Evolutionary conservation across 257 asterid species (phyloP), one percentile per base, ranked within the genome.

Genomic region (Ocimum tenuiflorum): DNA sequence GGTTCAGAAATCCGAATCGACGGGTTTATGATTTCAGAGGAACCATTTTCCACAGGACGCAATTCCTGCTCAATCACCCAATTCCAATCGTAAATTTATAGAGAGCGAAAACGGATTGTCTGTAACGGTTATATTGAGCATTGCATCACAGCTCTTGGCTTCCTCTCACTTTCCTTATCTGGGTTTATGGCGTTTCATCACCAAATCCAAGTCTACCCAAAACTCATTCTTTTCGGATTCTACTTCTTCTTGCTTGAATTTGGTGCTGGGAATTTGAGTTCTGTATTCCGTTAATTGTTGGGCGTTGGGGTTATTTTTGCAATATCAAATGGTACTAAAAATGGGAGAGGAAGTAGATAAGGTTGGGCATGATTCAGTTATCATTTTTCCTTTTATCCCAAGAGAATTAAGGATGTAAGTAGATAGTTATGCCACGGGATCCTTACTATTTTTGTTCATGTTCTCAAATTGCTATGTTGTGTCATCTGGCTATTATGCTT

Each of bases 151-250:
- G 90, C 85, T 92, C 38, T 89, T 88, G 58, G 99, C 95, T 36
- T 68, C 88, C 52, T 94, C 99, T 19, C 81, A 87, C 68, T 84
- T 89, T 55, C 99, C 97, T 36, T 89, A 87, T 49, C 47, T 92
- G 56, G 97, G 95, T 43, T 92, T 92, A 79, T 75, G 90, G 83
- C 90, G 90, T 67, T 84, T 83, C 70, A 78, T 90, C 69, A 84
- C 95, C 80, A 90, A 86, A 78, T 94, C 97, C 38, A 86, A 86
- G 22, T 80, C 96, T 68, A 85, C 94, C 99, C 99, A 27, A 87
- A 77, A 50, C 97, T 88, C 77, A 88, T 96, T 15, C 91, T 92
- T 55, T 88, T 92, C 61, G 97, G 97, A 35, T 92, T 87, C 87
- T 92, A 89, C 75, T 88, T n/a, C n/a, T n/a, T 91, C 91, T 79